phyloP scores from a whole-genome alignment of 805 yeast genomes.

The Saccharomycopsis schoenii region DNA sequence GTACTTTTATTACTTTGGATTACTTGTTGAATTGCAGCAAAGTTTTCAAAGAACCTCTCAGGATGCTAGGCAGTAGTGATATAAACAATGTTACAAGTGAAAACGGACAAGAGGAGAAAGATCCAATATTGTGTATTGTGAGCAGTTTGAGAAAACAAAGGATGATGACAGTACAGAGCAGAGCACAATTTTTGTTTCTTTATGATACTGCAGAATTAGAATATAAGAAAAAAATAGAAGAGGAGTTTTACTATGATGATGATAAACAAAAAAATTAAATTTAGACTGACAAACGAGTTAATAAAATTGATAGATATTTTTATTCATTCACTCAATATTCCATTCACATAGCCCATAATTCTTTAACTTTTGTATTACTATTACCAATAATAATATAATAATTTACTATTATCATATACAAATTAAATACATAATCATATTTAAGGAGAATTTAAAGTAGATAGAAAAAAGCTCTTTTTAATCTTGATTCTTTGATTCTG shows the following conservation, averaged over 20 bases:
- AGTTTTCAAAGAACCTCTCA: conserved; percentile 4
- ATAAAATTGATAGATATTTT: background rate
- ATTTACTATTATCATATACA: background rate
- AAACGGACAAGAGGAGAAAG: conserved; percentile 18
- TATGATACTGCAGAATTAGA: conserved; percentile 28
- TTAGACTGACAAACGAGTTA: background rate
- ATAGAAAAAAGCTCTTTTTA: too few species aligned
- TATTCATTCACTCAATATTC: background rate
- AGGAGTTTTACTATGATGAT: background rate
- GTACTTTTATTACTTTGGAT: conserved; percentile 72
- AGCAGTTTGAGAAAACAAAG: conserved; percentile 36
- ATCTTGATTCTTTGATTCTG: too few species aligned
- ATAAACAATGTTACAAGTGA: background rate
- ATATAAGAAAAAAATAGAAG: conserved; percentile 3
- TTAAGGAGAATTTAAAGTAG: too few species aligned
- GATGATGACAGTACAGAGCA: conserved; percentile 40
- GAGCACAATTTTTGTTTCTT: conserved; percentile 36
- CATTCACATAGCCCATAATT: background rate
- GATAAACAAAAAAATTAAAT: background rate
- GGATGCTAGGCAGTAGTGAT: background rate
- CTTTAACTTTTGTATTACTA: background rate
- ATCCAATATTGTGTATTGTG: conserved; percentile 32
- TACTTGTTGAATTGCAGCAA: conserved; percentile 26
- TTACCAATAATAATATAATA: background rate
- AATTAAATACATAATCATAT: too few species aligned